A percentile compares a stretch with the other conserved stretches of the same genome.
Conservation (phyloP, 306 rosid species). For the Gynostemma pentaphyllum region DNA sequence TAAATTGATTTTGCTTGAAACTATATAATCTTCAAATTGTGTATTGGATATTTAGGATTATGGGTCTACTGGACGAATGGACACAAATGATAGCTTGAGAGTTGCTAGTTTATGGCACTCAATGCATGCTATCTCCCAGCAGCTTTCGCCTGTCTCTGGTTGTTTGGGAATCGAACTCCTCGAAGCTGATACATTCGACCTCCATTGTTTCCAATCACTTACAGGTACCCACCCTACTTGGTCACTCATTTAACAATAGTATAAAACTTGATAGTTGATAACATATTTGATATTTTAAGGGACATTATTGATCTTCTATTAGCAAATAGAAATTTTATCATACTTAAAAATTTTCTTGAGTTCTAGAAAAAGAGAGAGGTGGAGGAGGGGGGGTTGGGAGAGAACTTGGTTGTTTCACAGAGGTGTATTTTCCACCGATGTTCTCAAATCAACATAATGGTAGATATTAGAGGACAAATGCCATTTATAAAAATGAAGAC, state of each 20-base stretch:
- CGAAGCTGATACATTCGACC: slow-evolving; percentile 89
- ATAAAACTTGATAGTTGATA: too few relatives aligned
- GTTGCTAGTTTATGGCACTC: slow-evolving; percentile 98
- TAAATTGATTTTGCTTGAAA: background rate
- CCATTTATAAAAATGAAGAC: slow-evolving; percentile 94
- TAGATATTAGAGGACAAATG: slow-evolving; percentile 61
- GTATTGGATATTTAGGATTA: slow-evolving; percentile 36
- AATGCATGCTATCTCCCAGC: slow-evolving; percentile 97
- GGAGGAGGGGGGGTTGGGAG: too few relatives aligned
- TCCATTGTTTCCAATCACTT: slow-evolving; percentile 83
- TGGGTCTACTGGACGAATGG: slow-evolving; percentile 84
- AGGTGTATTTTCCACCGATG: slow-evolving; percentile 42
- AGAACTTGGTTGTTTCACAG: slow-evolving; percentile 29
- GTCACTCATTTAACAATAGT: background rate
- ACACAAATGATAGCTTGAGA: slow-evolving; percentile 84
- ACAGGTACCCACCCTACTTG: slow-evolving; percentile 35
- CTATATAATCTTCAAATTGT: background rate
- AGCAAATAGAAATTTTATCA: background rate
- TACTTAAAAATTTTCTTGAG: too few relatives aligned
- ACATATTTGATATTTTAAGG: too few relatives aligned
- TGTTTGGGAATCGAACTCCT: slow-evolving; percentile 82
- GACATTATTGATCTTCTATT: background rate
- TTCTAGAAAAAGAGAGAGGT: too few relatives aligned
- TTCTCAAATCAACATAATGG: slow-evolving; percentile 31
- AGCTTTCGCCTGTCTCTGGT: slow-evolving; percentile 63